Conservation (phyloP, 1,284 basidiomycete genomes). For the Neotropicomus parvogracilis region DNA sequence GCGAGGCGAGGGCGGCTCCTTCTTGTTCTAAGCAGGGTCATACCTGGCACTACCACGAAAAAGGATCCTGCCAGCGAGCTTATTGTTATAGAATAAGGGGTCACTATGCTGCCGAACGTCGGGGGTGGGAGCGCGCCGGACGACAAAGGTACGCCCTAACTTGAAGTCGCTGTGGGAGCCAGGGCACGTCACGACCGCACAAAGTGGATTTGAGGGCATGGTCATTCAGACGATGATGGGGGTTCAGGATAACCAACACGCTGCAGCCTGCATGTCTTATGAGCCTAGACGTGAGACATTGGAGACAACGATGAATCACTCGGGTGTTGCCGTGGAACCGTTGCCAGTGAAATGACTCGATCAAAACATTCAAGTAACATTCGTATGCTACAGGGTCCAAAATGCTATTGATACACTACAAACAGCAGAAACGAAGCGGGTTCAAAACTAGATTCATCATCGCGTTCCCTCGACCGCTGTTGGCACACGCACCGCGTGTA, state of each 20-base stretch:
- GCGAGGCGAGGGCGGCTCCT: background rate
- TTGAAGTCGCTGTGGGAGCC: background rate
- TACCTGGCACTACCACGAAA: no score
- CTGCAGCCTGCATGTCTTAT: constrained; percentile 2
- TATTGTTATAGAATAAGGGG: constrained; percentile 18
- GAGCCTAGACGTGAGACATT: constrained; percentile 9
- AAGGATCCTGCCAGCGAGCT: constrained; percentile 1
- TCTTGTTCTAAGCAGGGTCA: background rate
- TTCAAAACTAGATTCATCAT: no score
- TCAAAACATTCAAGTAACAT: no score
- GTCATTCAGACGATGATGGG: constrained; percentile 14
- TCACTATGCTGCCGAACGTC: constrained; percentile 6
- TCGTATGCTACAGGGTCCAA: no score
- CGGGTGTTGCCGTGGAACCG: background rate
- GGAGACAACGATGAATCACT: background rate
- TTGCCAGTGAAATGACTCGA: no score
- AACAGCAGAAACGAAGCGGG: background rate
- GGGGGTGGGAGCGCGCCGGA: background rate
- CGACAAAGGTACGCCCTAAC: constrained; percentile 1
- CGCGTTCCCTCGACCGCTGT: no score
- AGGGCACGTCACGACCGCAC: background rate
- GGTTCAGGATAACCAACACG: constrained; percentile 5
- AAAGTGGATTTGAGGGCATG: background rate
- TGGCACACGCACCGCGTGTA: background rate
- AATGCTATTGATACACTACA: no score